Evolutionary conservation across 2,329 filamentous ascomycete species (phyloP).

Genomic region (Emergomyces pasteurianus): DNA sequence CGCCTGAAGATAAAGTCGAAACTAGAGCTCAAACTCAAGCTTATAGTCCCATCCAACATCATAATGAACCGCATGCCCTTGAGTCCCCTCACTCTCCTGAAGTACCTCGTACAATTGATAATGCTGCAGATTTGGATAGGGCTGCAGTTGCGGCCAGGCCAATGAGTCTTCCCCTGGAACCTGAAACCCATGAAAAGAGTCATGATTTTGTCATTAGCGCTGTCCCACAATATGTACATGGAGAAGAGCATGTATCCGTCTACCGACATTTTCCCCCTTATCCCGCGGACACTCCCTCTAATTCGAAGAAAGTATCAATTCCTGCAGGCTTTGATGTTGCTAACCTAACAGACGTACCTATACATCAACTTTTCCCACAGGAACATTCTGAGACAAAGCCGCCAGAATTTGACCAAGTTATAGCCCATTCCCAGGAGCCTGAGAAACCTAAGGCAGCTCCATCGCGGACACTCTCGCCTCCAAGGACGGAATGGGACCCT

Average conservation of each 20-base stretch:
- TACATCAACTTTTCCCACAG: constrained; percentile 5
- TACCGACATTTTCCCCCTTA: constrained; percentile 11
- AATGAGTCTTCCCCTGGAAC: not conserved
- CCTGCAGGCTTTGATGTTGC: not conserved
- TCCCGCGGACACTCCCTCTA: not conserved
- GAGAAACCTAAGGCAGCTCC: constrained; percentile 25
- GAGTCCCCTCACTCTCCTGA: not conserved
- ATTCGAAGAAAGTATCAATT: not conserved
- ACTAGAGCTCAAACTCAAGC: not conserved
- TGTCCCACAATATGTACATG: constrained; percentile 35
- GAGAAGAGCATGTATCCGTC: constrained; percentile 31
- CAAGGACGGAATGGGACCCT: constrained; percentile 50
- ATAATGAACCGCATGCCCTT: not conserved
- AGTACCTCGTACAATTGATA: not conserved
- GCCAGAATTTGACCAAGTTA: constrained; percentile 25
- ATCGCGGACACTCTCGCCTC: constrained; percentile 43
- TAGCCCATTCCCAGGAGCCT: constrained; percentile 32
- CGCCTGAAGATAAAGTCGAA: not conserved
- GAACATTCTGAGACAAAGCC: not conserved
- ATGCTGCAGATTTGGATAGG: not conserved
- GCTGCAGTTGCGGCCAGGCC: not conserved
- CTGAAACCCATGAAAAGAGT: not conserved
- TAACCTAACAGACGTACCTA: not conserved
- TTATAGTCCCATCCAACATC: not conserved
- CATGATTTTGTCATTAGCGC: constrained; percentile 15